Conservation (phyloP, 1,284 basidiomycete species). For the Ceratobasidium sp. region DNA sequence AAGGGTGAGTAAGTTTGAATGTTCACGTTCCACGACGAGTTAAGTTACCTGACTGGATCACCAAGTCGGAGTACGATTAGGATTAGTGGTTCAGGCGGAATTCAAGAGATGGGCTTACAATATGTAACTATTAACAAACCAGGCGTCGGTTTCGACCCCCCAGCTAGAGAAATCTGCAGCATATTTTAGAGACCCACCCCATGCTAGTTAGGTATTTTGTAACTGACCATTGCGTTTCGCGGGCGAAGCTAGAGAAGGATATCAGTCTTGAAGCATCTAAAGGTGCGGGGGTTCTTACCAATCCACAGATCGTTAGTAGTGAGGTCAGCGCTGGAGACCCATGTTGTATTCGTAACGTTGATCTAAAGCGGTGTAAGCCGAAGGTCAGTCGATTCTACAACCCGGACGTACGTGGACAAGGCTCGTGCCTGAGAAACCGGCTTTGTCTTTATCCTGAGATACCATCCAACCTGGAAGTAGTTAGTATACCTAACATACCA, state of each 20-base stretch:
- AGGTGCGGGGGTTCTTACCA: background rate
- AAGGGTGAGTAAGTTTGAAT: background rate
- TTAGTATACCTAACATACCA: too few species aligned
- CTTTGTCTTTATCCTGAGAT: slow-evolving; percentile 42
- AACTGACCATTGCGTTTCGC: slow-evolving; percentile 31
- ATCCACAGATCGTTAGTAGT: slow-evolving; percentile 36
- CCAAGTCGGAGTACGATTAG: background rate
- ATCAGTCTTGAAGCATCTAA: background rate
- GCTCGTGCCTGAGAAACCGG: slow-evolving; percentile 21
- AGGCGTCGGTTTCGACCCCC: slow-evolving; percentile 38
- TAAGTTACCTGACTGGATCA: background rate
- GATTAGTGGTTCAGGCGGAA: too few species aligned
- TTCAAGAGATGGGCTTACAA: slow-evolving; percentile 35
- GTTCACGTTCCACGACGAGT: too few species aligned
- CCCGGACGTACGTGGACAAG: background rate
- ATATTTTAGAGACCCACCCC: too few species aligned
- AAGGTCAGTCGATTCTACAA: too few species aligned
- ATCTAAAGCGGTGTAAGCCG: background rate
- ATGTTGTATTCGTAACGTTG: slow-evolving; percentile 40
- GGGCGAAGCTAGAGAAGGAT: slow-evolving; percentile 18
- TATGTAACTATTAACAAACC: slow-evolving; percentile 43
- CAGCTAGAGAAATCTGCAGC: slow-evolving; percentile 35
- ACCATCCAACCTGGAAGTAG: slow-evolving; percentile 40
- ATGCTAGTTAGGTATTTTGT: background rate
- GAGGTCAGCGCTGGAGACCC: slow-evolving; percentile 30